Evolutionary conservation across 2,329 filamentous ascomycete species (phyloP), one percentile per base, ranked within the genome.

Genomic region (Cryphonectria japonica): DNA sequence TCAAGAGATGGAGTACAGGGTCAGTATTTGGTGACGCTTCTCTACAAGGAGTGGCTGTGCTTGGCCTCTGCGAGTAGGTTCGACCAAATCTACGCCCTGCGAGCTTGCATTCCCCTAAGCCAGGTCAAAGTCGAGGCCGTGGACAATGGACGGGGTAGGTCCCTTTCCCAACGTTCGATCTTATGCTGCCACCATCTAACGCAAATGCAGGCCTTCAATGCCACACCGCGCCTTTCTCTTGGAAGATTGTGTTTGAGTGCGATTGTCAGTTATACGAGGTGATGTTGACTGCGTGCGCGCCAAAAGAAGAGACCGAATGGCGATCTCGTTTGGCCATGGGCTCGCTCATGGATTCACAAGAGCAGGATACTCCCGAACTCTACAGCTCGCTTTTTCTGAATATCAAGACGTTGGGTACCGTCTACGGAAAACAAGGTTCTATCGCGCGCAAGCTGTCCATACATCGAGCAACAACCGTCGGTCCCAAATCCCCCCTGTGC

Each of bases 181-280:
- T 26, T 8, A 6, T 22, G 29, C 26, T 41, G 13, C 39, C 6
- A 32, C n/a, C 52, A 34, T 37, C 64, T 67, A 57, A 70, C 39
- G 19, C 62, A 19, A 34, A 5, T 52, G 29, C 72, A 97, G 94
- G 94, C 0, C 79, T 98, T 9, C 94, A 95, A 84, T 98, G 94
- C 77, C 91, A 96, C 74, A 93, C 92, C 3, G 93, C 93, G 0
- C 90, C 93, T 0, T 93, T 93, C 79, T 96, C 94, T 1, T 98
- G 95, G 95, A 99, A 98, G 79, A 77, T 98, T 14, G 86, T 93
- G 2, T 98, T 98, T 77, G 91, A 96, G 78, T 88, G 89, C 74
- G 86, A 92, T 70, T 88, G 92, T 74, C 89, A 92, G 72, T 84
- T 95, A 68, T 95, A 93, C 78, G 95, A 98, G 80, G 82, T 97